phyloP scores from a whole-genome alignment of 1,139 yeast species.

The Yarrowia galli region DNA sequence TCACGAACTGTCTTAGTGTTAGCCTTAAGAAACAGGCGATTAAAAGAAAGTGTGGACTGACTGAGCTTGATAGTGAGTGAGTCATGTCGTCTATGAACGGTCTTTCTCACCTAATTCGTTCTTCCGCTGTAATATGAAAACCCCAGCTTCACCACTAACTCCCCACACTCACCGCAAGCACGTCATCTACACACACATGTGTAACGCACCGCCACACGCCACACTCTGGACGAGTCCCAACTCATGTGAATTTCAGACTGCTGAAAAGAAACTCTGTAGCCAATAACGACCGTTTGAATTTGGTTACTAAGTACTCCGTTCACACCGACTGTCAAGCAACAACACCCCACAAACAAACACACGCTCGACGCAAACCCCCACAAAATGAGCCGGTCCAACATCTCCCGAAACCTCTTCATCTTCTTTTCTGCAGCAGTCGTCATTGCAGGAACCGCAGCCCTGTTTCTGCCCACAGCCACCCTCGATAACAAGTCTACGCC shows the following conservation, averaged over 20 bases:
- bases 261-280: constrained; percentile 26
- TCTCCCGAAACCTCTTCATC: constrained; percentile 22
- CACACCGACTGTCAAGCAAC: not conserved
- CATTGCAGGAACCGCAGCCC: constrained; percentile 43
- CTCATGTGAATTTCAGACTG: constrained; percentile 10
- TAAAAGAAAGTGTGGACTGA: not conserved
- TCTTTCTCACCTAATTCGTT: too few relatives aligned
- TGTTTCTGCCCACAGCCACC: constrained; percentile 40
- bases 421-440: constrained; percentile 45
- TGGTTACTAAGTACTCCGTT: constrained; percentile 9
- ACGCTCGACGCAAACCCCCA: not conserved
- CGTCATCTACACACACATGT: constrained; percentile 9
- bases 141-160: not conserved
- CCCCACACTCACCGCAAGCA: constrained; percentile 10
- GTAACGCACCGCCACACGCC: constrained; percentile 12
- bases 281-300: constrained; percentile 17
- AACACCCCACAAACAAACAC: not conserved
- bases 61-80: not conserved
- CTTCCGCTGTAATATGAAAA: not conserved
- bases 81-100: too few relatives aligned
- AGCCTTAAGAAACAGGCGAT: constrained; percentile 3
- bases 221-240: constrained; percentile 20
- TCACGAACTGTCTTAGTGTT: not conserved
- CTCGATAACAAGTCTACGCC: constrained; percentile 38
- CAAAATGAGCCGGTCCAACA: constrained; percentile 26